These are phyloP conservation scores for Monosporascus sp. DNA, from an alignment of 2,329 filamentous ascomycete species.

Conservation along the genomic window DNA sequence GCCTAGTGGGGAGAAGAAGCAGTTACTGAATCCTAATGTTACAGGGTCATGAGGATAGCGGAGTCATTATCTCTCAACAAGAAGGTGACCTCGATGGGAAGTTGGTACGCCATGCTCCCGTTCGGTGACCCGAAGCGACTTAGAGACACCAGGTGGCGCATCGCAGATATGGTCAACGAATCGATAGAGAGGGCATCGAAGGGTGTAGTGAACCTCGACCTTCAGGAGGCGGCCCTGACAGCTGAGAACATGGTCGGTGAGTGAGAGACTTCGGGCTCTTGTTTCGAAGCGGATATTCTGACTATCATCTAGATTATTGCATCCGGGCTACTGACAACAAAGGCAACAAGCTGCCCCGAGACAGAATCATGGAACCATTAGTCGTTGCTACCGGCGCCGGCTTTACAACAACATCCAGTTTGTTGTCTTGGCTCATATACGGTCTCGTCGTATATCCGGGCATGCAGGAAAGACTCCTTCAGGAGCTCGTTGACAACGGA, in stretches of 20 bases:
- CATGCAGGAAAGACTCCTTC: constrained; percentile 50
- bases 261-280: constrained; percentile 1
- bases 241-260: constrained; percentile 34
- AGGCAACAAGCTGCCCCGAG: constrained; percentile 46
- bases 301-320: constrained; percentile 38
- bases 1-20: no score
- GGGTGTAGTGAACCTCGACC: constrained; percentile 33
- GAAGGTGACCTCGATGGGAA: constrained; percentile 46
- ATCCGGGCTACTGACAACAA: constrained; percentile 47
- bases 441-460: constrained; percentile 46
- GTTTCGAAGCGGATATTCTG: background rate
- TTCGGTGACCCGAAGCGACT: constrained; percentile 50
- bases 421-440: constrained; percentile 55
- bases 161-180: constrained; percentile 31
- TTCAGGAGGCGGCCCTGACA: constrained; percentile 44
- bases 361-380: constrained; percentile 33
- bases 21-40: no score
- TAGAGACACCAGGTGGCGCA: constrained; percentile 24
- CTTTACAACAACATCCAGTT: constrained; percentile 54
- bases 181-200: constrained; percentile 32
- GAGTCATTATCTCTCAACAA: constrained; percentile 52
- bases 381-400: constrained; percentile 51
- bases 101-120: constrained; percentile 51
- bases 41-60: constrained; percentile 39
- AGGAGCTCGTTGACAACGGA: constrained; percentile 49